A percentile compares a stretch with the other conserved stretches of the same genome.
Evolutionary conservation across 164 flowering plant species (phyloP).

Genomic region (Akebia trifoliata): DNA sequence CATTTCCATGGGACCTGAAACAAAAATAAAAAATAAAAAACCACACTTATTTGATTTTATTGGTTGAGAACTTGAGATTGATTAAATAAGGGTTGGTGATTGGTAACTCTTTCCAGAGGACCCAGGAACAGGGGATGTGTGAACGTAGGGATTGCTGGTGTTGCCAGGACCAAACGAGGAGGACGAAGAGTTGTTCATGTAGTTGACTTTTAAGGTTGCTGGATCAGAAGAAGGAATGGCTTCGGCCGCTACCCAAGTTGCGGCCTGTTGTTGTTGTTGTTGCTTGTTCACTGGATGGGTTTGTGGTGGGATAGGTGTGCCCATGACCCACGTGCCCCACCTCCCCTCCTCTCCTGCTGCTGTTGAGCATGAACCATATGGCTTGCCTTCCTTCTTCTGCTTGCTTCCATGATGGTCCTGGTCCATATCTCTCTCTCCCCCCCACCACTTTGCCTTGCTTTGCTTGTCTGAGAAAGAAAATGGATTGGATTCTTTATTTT

Average conservation of each 20-base stretch:
- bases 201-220: background rate
- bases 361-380: background rate
- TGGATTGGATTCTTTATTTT: too few relatives aligned
- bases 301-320: slow-evolving; percentile 10
- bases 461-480: too few relatives aligned
- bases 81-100: background rate
- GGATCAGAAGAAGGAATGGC: slow-evolving; percentile 5
- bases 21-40: background rate
- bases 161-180: too few relatives aligned
- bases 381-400: background rate
- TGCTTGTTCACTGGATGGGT: slow-evolving; percentile 11
- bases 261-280: too few relatives aligned
- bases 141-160: slow-evolving; percentile 16
- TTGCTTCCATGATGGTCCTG: background rate
- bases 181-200: slow-evolving; percentile 16
- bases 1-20: slow-evolving; percentile 16
- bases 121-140: slow-evolving; percentile 12
- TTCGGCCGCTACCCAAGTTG: slow-evolving; percentile 15
- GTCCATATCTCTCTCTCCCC: background rate
- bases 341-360: background rate
- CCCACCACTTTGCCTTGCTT: too few relatives aligned
- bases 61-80: too few relatives aligned
- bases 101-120: slow-evolving; percentile 13
- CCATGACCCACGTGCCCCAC: slow-evolving; percentile 22
- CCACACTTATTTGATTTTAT: too few relatives aligned